These are phyloP conservation scores for Corchorus olitorius DNA, from an alignment of 345 rosid genomes.

Conservation along the genomic window DNA sequence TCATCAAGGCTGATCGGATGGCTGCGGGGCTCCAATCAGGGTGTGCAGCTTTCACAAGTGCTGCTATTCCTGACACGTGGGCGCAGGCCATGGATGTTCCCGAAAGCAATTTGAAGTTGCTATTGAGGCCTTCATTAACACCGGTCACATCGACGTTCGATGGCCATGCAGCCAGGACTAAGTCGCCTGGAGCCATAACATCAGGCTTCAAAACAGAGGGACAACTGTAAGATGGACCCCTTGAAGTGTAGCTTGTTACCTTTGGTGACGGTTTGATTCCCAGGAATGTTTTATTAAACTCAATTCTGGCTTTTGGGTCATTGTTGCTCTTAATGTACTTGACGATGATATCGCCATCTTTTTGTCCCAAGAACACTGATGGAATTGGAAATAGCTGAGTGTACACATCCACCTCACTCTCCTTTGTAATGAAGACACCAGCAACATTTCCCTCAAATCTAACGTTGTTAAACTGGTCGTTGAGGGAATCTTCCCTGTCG, in stretches of 20 bases:
- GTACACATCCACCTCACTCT: slow-evolving; percentile 17
- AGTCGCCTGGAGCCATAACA: slow-evolving; percentile 51
- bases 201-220: slow-evolving; percentile 60
- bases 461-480: slow-evolving; percentile 33
- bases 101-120: slow-evolving; percentile 45
- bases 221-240: slow-evolving; percentile 60
- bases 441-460: slow-evolving; percentile 25
- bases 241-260: slow-evolving; percentile 51
- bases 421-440: slow-evolving; percentile 49
- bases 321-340: slow-evolving; percentile 39
- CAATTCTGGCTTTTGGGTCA: slow-evolving; percentile 38
- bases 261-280: slow-evolving; percentile 44
- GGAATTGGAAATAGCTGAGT: slow-evolving; percentile 33
- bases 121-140: slow-evolving; percentile 21
- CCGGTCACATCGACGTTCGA: slow-evolving; percentile 12
- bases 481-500: slow-evolving; percentile 20
- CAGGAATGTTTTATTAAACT: slow-evolving; percentile 36
- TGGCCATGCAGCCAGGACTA: slow-evolving; percentile 61
- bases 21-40: slow-evolving; percentile 66
- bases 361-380: slow-evolving; percentile 28
- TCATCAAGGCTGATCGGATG: slow-evolving; percentile 65
- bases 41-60: slow-evolving; percentile 49
- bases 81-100: slow-evolving; percentile 72
- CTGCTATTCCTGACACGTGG: slow-evolving; percentile 52
- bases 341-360: slow-evolving; percentile 33